Evolutionary conservation across 1,284 basidiomycete species (phyloP).

Genomic region (Singerocomus rubriflavus): DNA sequence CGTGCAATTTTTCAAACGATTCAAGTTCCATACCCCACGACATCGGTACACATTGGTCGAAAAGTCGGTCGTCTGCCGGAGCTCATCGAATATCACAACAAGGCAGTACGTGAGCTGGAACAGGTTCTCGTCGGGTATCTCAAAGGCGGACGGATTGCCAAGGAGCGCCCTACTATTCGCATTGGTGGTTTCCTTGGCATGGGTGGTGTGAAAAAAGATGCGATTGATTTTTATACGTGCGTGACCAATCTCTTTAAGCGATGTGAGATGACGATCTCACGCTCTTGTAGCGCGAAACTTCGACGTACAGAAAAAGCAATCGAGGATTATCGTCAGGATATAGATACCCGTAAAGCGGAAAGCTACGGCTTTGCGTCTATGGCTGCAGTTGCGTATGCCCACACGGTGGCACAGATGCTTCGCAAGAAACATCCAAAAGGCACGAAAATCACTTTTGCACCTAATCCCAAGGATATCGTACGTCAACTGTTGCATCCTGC

Average conservation of each 20-base stretch:
- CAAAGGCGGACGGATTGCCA: slow-evolving; percentile 60
- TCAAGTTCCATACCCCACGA: slow-evolving; percentile 72
- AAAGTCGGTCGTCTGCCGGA: slow-evolving; percentile 65
- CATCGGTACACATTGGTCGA: slow-evolving; percentile 70
- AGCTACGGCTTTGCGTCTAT: slow-evolving; percentile 93
- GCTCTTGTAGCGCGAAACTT: slow-evolving; percentile 54
- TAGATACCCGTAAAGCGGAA: slow-evolving; percentile 77
- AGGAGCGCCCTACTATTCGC: slow-evolving; percentile 64
- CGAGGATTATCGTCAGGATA: slow-evolving; percentile 71
- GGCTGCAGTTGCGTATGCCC: slow-evolving; percentile 89
- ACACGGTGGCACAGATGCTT: slow-evolving; percentile 75
- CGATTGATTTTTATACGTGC: slow-evolving; percentile 70
- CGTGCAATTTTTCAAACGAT: slow-evolving; percentile 59
- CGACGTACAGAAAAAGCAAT: slow-evolving; percentile 77
- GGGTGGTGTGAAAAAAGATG: slow-evolving; percentile 68
- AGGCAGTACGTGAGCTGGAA: slow-evolving; percentile 75
- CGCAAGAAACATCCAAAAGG: slow-evolving; percentile 69
- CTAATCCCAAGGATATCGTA: slow-evolving; percentile 84
- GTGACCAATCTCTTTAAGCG: slow-evolving; percentile 20
- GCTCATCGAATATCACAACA: slow-evolving; percentile 74
- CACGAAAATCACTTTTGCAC: slow-evolving; percentile 68
- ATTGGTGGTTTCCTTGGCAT: slow-evolving; percentile 67
- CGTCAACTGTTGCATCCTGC: slow-evolving; percentile 28
- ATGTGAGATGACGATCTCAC: slow-evolving; percentile 11
- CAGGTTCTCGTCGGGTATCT: slow-evolving; percentile 74